A percentile compares a stretch with the other conserved stretches of the same genome.
phyloP scores from a whole-genome alignment of 495 filamentous ascomycete species.

The Neurospora sp. region DNA sequence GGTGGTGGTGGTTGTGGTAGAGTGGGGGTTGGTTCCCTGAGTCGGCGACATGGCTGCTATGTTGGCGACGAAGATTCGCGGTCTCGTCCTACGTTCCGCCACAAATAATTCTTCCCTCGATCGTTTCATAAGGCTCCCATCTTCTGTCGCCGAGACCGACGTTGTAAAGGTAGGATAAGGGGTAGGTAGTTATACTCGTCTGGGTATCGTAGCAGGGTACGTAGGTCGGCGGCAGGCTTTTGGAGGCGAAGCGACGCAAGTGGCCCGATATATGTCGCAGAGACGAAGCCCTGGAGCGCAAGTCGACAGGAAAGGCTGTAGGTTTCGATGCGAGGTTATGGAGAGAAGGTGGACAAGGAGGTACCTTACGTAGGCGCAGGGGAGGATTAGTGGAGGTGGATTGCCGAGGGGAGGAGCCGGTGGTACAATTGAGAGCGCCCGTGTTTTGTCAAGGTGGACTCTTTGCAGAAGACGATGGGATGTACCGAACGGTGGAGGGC shows the following conservation, averaged over 20 bases:
- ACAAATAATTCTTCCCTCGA: background rate
- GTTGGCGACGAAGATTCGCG: constrained; percentile 5
- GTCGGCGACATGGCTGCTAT: background rate
- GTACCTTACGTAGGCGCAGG: background rate
- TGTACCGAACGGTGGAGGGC: background rate
- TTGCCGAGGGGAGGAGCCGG: background rate
- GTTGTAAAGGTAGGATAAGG: background rate
- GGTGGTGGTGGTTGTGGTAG: background rate
- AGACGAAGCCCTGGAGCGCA: background rate
- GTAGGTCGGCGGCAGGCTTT: background rate
- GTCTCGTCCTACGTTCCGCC: background rate
- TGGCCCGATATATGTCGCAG: background rate
- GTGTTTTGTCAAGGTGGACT: background rate
- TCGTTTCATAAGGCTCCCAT: background rate
- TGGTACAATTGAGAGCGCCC: background rate
- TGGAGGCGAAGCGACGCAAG: background rate
- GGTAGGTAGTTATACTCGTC: background rate
- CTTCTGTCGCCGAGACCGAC: background rate
- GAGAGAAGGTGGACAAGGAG: background rate
- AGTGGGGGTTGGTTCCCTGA: background rate
- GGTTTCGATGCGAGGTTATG: background rate
- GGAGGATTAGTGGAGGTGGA: background rate
- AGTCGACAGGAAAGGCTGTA: background rate
- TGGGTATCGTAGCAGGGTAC: background rate
- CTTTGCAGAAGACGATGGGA: background rate